Evolutionary conservation across 2,329 filamentous ascomycete genomes (phyloP).

Genomic region (Diaporthe sp.): DNA sequence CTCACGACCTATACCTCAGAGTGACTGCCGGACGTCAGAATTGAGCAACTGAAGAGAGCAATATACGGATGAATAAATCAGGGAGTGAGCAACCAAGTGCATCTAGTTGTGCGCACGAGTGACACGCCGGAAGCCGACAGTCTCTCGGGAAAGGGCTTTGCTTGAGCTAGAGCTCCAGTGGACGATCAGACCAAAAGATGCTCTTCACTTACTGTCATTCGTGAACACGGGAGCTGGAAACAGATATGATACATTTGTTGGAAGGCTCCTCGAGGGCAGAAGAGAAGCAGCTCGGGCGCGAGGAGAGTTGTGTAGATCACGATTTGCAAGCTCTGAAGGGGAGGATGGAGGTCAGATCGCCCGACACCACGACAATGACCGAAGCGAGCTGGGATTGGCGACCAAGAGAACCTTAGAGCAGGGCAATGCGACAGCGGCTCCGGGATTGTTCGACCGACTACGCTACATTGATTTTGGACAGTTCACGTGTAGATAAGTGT

Average conservation of each 20-base stretch:
- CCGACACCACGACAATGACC: constrained; percentile 32
- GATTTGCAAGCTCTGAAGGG: constrained; percentile 34
- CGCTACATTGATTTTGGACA: neutral
- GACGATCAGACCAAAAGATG: constrained; percentile 2
- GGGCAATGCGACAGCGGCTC: constrained; percentile 28
- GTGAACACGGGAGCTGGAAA: neutral
- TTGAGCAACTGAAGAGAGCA: neutral
- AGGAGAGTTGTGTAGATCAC: constrained; percentile 22
- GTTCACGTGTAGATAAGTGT: constrained; percentile 24
- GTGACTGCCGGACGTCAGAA: constrained; percentile 36
- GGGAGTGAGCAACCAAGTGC: neutral
- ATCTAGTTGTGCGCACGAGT: constrained; percentile 4
- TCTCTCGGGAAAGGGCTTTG: constrained; percentile 5
- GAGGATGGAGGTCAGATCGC: constrained; percentile 29
- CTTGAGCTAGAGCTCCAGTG: constrained; percentile 8
- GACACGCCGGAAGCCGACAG: neutral
- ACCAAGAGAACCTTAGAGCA: constrained; percentile 20
- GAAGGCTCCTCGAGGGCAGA: neutral
- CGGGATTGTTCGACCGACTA: constrained; percentile 27
- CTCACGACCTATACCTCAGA: constrained; percentile 34
- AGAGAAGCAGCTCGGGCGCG: neutral
- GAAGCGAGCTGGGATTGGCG: constrained; percentile 33
- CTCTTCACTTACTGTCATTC: constrained; percentile 32
- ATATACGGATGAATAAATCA: neutral
- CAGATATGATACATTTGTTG: constrained; percentile 29